Conservation (phyloP, 2,329 filamentous ascomycete species). For the Neodidymelliopsis sp. region DNA sequence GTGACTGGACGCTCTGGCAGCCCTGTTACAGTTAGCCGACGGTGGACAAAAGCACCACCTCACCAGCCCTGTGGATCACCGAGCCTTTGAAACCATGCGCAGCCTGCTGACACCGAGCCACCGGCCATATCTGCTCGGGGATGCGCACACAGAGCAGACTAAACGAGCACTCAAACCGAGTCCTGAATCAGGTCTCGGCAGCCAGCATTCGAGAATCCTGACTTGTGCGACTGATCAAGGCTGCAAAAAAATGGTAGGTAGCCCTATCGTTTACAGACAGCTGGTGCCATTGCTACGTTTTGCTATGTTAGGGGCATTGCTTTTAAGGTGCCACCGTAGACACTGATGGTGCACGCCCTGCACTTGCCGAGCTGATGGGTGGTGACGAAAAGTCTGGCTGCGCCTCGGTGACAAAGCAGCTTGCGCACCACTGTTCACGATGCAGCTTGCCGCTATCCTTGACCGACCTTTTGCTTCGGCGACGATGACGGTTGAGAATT, state of each 20-base stretch:
- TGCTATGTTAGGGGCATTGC: conserved; percentile 12
- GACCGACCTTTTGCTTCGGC: conserved; percentile 15
- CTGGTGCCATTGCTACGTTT: conserved; percentile 2
- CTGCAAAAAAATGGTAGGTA: conserved; percentile 1
- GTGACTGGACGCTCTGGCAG: conserved; percentile 21
- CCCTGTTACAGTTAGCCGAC: conserved; percentile 31
- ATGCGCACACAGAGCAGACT: conserved; percentile 21
- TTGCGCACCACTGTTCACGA: conserved; percentile 17
- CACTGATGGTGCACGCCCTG: conserved; percentile 20
- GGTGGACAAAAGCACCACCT: conserved; percentile 37
- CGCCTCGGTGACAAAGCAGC: conserved; percentile 31
- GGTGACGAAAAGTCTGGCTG: conserved; percentile 18
- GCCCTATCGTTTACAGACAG: neutral
- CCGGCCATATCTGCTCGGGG: conserved; percentile 24
- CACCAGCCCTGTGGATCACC: conserved; percentile 27
- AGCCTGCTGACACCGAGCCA: conserved; percentile 34
- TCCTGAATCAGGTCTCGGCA: conserved; percentile 26
- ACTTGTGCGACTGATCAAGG: neutral
- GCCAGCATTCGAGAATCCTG: neutral
- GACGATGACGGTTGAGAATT: conserved; percentile 23
- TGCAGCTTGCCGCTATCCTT: conserved; percentile 22
- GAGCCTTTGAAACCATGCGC: conserved; percentile 43
- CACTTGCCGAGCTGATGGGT: conserved; percentile 19
- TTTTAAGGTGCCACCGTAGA: conserved; percentile 20
- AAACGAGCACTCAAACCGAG: conserved; percentile 21